Evolutionary conservation across 2,329 filamentous ascomycete species (phyloP), one percentile per base, ranked within the genome.

Genomic region (Grosmannia penicillata): DNA sequence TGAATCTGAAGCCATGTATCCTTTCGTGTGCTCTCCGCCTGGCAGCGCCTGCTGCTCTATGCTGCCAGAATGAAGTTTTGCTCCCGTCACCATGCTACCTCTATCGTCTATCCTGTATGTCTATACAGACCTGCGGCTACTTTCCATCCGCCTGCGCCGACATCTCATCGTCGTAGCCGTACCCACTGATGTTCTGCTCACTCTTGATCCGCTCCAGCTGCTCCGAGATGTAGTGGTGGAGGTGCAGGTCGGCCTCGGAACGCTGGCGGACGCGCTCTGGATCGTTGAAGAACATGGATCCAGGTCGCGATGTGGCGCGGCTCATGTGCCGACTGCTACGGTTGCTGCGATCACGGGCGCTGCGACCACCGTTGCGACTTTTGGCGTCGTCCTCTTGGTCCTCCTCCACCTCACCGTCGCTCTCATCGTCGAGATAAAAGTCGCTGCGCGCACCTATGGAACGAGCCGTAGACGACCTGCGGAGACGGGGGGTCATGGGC

Each of bases 401-500:
- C 42, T 68, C 64, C 50, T 65, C 56, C 13, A 68, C 61, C 8
- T 60, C 69, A 42, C 68, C 65, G 31, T 59, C 47, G 33, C 47
- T 47, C 18, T 66, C 64, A 3, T 56, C 55, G 38, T 73, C 70
- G 17, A 43, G 21, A 25, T 38, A 15, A 53, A 80, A 93, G 58
- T 93, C 86, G 53, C 82, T 91, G 38, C 85, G 75, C 39, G 76
- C 75, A 26, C 84, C 82, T 41, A 96, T 86, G 34, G 84, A 93
- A 29, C 89, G 76, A 31, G 75, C 75, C 0, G 83, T 87, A 5
- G 85, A 89, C 5, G 82, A 86, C 40, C 85, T 77, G 27, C 84
- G 78, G 49, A 89, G 65, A 15, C 65, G 63, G 17, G 68, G 69
- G 47, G 63, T 68, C 11, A 57, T 54, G 10, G 59, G 56, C 19